phyloP scores from a whole-genome alignment of 2,329 filamentous ascomycete genomes.

The Fusarium goolgardi region DNA sequence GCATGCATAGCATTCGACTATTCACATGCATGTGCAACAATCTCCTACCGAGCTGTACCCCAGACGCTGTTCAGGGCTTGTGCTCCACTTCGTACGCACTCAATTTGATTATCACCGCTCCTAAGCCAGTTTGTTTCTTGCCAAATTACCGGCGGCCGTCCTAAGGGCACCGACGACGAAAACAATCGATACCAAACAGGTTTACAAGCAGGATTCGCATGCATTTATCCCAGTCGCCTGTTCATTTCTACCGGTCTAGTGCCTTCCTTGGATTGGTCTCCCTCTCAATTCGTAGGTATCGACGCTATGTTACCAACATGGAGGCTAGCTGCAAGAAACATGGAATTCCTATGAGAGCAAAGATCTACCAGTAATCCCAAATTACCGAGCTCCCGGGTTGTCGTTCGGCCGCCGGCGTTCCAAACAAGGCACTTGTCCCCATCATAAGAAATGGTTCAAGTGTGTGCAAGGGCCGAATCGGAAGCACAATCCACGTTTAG shows the following conservation, averaged over 20 bases:
- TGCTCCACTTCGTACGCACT: slow-evolving; percentile 38
- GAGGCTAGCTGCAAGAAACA: slow-evolving; percentile 12
- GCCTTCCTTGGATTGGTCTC: not conserved
- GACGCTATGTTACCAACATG: not conserved
- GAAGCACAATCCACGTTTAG: slow-evolving; percentile 20
- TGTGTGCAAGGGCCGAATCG: not conserved
- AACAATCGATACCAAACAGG: not conserved
- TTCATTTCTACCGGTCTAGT: not conserved
- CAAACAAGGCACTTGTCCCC: slow-evolving; percentile 13
- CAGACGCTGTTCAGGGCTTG: slow-evolving; percentile 32
- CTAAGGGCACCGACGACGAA: not conserved
- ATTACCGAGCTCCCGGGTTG: slow-evolving; percentile 22
- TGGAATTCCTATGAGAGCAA: slow-evolving; percentile 14
- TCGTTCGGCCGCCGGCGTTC: slow-evolving; percentile 15
- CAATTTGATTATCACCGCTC: slow-evolving; percentile 40
- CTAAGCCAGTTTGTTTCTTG: slow-evolving; percentile 31
- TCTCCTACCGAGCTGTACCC: slow-evolving; percentile 40
- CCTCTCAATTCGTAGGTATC: slow-evolving; percentile 23
- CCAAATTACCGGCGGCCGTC: slow-evolving; percentile 10
- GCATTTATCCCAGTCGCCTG: not conserved
- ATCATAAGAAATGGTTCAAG: slow-evolving; percentile 11
- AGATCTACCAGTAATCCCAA: slow-evolving; percentile 18
- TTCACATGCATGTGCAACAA: slow-evolving; percentile 7
- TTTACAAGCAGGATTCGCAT: not conserved
- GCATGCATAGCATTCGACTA: slow-evolving; percentile 25